Conservation (phyloP, 768 basidiomycete species). For the Pisolithus tinctorius region DNA sequence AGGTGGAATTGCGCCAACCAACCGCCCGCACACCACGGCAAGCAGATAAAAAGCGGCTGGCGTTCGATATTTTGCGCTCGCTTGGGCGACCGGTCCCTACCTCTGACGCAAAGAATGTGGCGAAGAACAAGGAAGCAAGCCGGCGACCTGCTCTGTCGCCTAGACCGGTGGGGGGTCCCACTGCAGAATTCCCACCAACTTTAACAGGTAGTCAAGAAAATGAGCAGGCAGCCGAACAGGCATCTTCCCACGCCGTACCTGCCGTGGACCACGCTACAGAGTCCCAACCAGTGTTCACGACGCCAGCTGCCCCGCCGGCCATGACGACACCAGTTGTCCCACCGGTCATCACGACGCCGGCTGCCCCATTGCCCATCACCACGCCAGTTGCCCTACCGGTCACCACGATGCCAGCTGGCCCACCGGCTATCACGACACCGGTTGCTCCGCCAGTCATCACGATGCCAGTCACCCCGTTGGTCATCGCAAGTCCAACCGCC, state of each 20-base stretch:
- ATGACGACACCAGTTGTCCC: too few relatives aligned
- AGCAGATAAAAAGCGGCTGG: constrained; percentile 46
- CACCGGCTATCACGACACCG: too few relatives aligned
- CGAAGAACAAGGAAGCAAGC: constrained; percentile 4
- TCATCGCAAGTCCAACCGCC: too few relatives aligned
- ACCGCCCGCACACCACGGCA: constrained; percentile 27
- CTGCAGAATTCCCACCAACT: too few relatives aligned
- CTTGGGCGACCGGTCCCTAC: constrained; percentile 28
- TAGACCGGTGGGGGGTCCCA: too few relatives aligned
- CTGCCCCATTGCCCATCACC: too few relatives aligned
- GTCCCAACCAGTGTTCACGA: not conserved
- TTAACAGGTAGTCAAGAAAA: not conserved
- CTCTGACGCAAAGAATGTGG: not conserved
- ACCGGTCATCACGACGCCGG: too few relatives aligned
- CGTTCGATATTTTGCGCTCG: constrained; percentile 50
- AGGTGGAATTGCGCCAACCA: not conserved
- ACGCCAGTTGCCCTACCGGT: not conserved
- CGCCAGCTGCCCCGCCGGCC: too few relatives aligned
- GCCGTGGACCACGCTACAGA: not conserved
- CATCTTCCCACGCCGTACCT: not conserved
- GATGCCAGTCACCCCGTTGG: too few relatives aligned
- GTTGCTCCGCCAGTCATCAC: too few relatives aligned
- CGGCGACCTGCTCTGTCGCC: too few relatives aligned
- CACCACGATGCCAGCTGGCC: too few relatives aligned
- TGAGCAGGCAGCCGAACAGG: not conserved